Evolutionary conservation across 2,329 filamentous ascomycete species (phyloP).

Genomic region (Parafenestella ontariensis): DNA sequence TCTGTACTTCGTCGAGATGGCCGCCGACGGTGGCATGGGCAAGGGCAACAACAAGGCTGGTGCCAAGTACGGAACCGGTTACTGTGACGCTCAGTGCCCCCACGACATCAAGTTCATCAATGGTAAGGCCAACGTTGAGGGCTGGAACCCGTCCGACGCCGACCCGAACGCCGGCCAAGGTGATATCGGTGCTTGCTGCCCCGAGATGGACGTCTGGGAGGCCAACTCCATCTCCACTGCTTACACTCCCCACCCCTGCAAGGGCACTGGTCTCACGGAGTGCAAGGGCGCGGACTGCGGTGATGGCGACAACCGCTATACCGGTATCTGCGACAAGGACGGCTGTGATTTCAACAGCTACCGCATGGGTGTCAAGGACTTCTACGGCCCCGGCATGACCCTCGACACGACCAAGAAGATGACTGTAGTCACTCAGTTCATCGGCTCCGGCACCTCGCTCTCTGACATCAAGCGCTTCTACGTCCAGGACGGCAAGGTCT

Average conservation of each 20-base stretch:
- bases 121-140: conserved; percentile 62
- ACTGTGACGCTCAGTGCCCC: conserved; percentile 51
- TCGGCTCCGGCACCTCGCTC: conserved; percentile 52
- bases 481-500: conserved; percentile 59
- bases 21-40: conserved; percentile 60
- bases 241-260: conserved; percentile 71
- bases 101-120: conserved; percentile 61
- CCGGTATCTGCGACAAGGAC: conserved; percentile 70
- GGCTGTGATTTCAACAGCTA: conserved; percentile 69
- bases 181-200: conserved; percentile 67
- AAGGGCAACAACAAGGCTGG: conserved; percentile 60
- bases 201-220: conserved; percentile 76
- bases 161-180: conserved; percentile 64
- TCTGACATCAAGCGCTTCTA: conserved; percentile 58
- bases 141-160: conserved; percentile 59
- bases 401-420: conserved; percentile 54
- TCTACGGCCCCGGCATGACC: conserved; percentile 65
- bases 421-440: conserved; percentile 62
- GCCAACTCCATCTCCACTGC: conserved; percentile 71
- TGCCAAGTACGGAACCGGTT: conserved; percentile 66
- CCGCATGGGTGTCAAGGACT: conserved; percentile 68
- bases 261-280: conserved; percentile 56
- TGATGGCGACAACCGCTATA: conserved; percentile 61
- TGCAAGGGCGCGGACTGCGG: conserved; percentile 59
- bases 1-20: conserved; percentile 64